Base-by-base conservation (phyloP, 1,139 yeast genomes). In the Suhomyces bolitotheri region DNA sequence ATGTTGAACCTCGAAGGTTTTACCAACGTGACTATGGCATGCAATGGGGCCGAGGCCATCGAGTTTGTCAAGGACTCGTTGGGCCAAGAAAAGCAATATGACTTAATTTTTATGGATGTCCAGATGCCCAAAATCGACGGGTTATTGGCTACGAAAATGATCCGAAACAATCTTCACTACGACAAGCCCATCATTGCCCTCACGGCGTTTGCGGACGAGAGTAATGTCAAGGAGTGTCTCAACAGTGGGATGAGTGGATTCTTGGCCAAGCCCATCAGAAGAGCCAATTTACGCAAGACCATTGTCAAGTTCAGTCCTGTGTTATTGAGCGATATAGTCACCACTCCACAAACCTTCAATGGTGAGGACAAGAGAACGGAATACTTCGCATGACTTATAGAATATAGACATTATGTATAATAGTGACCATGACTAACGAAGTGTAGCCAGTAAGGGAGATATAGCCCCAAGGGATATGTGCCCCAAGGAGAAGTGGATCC, bases 81-180 rank as follows among this genome's bases (percentile, higher is more conserved):
- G 36, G 71, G 62, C 12, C 51, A 53, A 11, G 58, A 63, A 17
- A 60, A 61, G 12, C 29, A 44, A 8, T 54, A 54, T 56, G 92
- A 86, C 51, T 62, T 92, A 36, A 78, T 92, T 6, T 85, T 92
- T 53, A 90, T 92, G 97, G 98, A 92, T 62, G 88, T 92, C 34
- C 96, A 89, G 59, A 92, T 92, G 98, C 98, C 97, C 2, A 80
- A 77, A 48, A 73, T 87, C 47, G 95, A 89, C 57, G 98, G 98
- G 2, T 62, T 90, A 28, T 69, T 79, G 21, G 95, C 97, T 1
- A 87, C 97, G 0, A 76, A 70, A 48, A 68, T 75, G 56, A 85
- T 92, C 27, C 71, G 96, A 33, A 64, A 73, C 20, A 80, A 82
- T 33, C 62, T 86, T 38, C 73, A 76, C 4, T 89, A 76, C 55